A percentile compares a stretch with the other conserved stretches of the same genome.
Conservation (phyloP, 163 green algal genomes). For the Chlorella variabilis region DNA sequence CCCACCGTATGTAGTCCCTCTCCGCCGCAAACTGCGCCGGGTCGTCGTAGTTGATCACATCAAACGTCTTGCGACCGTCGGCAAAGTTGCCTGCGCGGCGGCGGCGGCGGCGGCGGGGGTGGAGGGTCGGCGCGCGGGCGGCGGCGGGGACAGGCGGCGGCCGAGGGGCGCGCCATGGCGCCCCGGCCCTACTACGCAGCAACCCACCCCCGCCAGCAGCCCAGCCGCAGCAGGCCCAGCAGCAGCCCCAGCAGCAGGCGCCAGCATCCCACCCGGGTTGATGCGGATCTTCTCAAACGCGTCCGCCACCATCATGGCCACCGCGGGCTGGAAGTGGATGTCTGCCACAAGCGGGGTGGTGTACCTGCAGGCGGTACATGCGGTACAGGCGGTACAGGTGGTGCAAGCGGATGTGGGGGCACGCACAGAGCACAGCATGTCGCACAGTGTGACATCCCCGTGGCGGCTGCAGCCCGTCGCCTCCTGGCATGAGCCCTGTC, state of each 20-base stretch:
- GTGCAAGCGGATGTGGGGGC: not conserved
- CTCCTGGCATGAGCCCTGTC: too few relatives aligned
- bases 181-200: not conserved
- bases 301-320: slow-evolving; percentile 97
- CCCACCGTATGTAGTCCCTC: slow-evolving; percentile 90
- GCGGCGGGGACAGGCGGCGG: not conserved
- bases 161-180: not conserved
- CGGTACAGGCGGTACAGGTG: not conserved
- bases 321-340: slow-evolving; percentile 98
- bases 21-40: slow-evolving; percentile 87
- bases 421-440: too few relatives aligned
- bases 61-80: slow-evolving; percentile 94
- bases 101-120: too few relatives aligned
- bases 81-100: slow-evolving; percentile 89
- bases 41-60: slow-evolving; percentile 96
- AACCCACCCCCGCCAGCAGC: not conserved
- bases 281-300: slow-evolving; percentile 99
- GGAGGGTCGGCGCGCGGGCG: not conserved
- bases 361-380: too few relatives aligned
- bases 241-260: not conserved
- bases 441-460: too few relatives aligned
- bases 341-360: slow-evolving; percentile 96
- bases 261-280: slow-evolving; percentile 81
- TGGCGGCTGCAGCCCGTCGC: too few relatives aligned
- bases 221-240: too few relatives aligned